phyloP scores from a whole-genome alignment of 129 eudicot species.

The Centaurea solstitialis region DNA sequence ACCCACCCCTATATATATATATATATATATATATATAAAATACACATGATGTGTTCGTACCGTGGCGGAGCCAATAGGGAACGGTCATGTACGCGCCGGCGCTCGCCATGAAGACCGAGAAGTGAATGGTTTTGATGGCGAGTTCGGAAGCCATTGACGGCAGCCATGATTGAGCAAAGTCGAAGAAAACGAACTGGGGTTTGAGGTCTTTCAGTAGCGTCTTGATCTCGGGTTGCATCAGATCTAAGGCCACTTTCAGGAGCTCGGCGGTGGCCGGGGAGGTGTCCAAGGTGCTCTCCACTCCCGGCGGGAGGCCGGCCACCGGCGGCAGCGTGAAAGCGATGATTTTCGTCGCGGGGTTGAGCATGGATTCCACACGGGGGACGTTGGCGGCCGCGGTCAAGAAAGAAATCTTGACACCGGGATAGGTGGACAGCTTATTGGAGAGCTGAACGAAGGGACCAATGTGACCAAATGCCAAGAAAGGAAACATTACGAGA shows the following conservation, averaged over 20 bases:
- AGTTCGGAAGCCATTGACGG: slow-evolving; percentile 34
- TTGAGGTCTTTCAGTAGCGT: slow-evolving; percentile 35
- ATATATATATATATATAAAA: too few relatives aligned
- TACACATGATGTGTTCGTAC: too few relatives aligned
- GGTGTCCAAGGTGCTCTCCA: slow-evolving; percentile 47
- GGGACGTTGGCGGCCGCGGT: slow-evolving; percentile 40
- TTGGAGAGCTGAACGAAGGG: slow-evolving; percentile 62
- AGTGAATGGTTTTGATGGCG: slow-evolving; percentile 39
- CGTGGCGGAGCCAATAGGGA: neutral
- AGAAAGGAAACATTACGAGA: slow-evolving; percentile 58
- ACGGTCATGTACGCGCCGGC: slow-evolving; percentile 16
- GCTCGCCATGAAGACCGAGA: slow-evolving; percentile 42
- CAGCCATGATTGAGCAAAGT: slow-evolving; percentile 67
- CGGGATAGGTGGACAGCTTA: slow-evolving; percentile 41
- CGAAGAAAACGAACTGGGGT: slow-evolving; percentile 52
- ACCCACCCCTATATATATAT: too few relatives aligned
- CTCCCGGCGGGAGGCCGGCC: slow-evolving; percentile 50
- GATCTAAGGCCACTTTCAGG: slow-evolving; percentile 58
- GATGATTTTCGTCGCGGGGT: slow-evolving; percentile 29
- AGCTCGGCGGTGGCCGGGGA: slow-evolving; percentile 35
- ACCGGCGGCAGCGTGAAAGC: slow-evolving; percentile 48
- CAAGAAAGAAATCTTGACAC: slow-evolving; percentile 49
- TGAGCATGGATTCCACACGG: slow-evolving; percentile 41
- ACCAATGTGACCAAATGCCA: slow-evolving; percentile 63
- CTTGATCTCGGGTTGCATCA: slow-evolving; percentile 50